Conservation (phyloP, 495 filamentous ascomycete genomes). For the Pseudoneurospora amorphoporcata region DNA sequence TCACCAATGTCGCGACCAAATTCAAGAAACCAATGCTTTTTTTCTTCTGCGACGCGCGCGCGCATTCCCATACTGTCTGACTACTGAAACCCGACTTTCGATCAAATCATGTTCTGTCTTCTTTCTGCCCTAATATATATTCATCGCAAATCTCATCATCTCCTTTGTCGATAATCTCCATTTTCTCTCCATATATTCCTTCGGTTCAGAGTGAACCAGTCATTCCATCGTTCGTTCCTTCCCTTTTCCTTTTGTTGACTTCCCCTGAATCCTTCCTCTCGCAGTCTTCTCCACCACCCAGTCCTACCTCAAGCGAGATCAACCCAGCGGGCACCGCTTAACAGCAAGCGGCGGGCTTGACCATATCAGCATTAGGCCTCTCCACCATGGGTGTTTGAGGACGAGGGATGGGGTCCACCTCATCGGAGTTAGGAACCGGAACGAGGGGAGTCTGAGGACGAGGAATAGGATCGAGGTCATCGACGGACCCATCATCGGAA, state of each 20-base stretch:
- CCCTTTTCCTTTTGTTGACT: background rate
- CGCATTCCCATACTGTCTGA: background rate
- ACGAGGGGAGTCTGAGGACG: background rate
- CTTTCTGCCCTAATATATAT: background rate
- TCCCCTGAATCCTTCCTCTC: background rate
- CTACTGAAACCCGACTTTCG: background rate
- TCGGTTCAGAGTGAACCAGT: background rate
- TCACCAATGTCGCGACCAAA: background rate
- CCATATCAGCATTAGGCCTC: background rate
- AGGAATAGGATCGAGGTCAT: background rate
- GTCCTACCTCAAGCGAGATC: too few species aligned
- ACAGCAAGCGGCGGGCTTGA: background rate
- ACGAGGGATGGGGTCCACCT: background rate
- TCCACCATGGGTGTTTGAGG: background rate
- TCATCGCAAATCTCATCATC: background rate
- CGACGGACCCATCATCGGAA: background rate
- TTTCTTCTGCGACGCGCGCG: background rate
- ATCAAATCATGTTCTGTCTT: background rate
- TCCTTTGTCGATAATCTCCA: background rate
- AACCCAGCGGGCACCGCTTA: background rate
- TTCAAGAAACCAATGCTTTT: background rate
- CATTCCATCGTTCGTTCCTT: background rate
- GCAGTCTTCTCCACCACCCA: background rate
- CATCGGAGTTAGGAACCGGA: background rate
- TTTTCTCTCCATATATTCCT: background rate